Conservation (phyloP, 768 basidiomycete genomes). For the Leccinum obscurum region DNA sequence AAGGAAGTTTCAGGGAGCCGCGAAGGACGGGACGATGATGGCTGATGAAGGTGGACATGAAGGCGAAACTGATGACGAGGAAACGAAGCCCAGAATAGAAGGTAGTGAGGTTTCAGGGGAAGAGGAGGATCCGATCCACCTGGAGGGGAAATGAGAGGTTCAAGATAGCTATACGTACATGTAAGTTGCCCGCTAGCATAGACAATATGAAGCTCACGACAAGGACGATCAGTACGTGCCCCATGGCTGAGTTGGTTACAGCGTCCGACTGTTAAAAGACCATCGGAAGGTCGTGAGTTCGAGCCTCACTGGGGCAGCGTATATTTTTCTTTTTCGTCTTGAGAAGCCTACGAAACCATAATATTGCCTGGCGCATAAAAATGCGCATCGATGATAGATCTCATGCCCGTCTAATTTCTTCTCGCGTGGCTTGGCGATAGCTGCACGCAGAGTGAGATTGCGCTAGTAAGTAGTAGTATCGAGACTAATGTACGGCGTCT, state of each 20-base stretch:
- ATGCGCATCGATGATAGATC: not conserved
- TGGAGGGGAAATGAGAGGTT: not conserved
- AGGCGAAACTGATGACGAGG: not conserved
- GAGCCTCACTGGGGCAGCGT: slow-evolving; percentile 51
- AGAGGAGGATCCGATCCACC: not conserved
- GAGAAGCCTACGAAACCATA: not conserved
- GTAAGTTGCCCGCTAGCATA: not conserved
- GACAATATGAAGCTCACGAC: not conserved
- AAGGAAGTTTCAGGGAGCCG: slow-evolving; percentile 69
- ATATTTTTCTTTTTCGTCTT: slow-evolving; percentile 5
- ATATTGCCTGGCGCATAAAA: not conserved
- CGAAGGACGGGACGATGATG: not conserved
- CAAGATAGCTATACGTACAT: not conserved
- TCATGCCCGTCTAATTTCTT: no score
- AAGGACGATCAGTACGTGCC: slow-evolving; percentile 27
- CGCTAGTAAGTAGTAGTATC: slow-evolving; percentile 7
- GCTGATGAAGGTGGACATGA: not conserved
- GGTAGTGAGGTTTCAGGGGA: not conserved
- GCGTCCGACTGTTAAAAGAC: slow-evolving; percentile 46
- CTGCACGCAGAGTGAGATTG: not conserved
- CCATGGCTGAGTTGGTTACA: slow-evolving; percentile 55
- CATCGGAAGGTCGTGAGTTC: slow-evolving; percentile 56
- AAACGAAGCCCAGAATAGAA: not conserved
- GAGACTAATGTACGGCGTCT: slow-evolving; percentile 6
- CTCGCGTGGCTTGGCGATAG: not conserved